Evolutionary conservation across 2,329 filamentous ascomycete species (phyloP), one percentile per base, ranked within the genome.

Genomic region (Colletotrichum falcatum): DNA sequence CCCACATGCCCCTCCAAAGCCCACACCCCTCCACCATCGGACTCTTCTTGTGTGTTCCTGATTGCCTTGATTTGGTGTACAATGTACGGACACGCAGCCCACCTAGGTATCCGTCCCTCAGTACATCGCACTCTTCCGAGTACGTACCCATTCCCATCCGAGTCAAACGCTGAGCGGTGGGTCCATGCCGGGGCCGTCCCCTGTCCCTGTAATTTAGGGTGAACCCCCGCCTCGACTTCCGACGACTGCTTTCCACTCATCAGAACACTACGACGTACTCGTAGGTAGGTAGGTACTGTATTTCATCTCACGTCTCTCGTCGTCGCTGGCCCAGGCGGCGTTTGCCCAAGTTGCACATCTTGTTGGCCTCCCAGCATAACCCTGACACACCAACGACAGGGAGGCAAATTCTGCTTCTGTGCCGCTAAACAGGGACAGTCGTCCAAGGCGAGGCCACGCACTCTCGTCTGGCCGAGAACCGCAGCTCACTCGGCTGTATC

Each of bases 141-240:
- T n/a, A n/a, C n/a, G n/a, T n/a, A n/a, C n/a, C n/a, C n/a, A 61
- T 58, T 37, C 42, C 49, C 63, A 61, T 61, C 69, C 59, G 35
- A 54, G 59, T 61, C 54, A 64, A 55, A 72, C 72, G 61, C 69
- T 65, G 64, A 63, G 30, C 59, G 46, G 65, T 42, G 59, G 59
- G 37, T 7, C 30, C 62, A 55, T 68, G 65, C 65, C 59, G 65
- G 69, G 65, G 39, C 44, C 20, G 9, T 42, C 59, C 67, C 67
- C 53, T 68, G 62, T 63, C 51, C 59, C 56, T 70, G 66, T 66
- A 74, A 71, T 73, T 65, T 74, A 61, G 67, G 60, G 71, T 73
- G 72, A 61, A 73, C 28, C 65, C 28, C 65, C 67, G 70, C 72
- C 71, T 71, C 71, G 70, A 72, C 70, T 66, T 72, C 66, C 60